A percentile compares a stretch with the other conserved stretches of the same genome.
Conservation (phyloP, 116 monocot genomes). For the Iris pallida region DNA sequence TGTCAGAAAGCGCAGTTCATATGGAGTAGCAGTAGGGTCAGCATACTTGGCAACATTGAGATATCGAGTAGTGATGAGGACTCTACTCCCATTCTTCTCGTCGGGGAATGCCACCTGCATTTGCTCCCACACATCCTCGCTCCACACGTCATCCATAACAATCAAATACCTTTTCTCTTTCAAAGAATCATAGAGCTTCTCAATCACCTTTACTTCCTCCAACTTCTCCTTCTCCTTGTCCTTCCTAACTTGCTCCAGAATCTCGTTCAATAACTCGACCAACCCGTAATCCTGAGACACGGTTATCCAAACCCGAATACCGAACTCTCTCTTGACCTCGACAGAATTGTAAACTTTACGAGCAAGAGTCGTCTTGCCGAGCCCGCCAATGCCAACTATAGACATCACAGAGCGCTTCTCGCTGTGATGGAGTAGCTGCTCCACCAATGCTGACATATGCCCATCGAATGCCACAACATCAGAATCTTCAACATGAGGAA, state of each 20-base stretch:
- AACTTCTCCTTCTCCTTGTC: not conserved
- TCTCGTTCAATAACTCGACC: not conserved
- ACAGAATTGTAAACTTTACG: not conserved
- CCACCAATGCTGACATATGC: not conserved
- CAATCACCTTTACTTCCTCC: not conserved
- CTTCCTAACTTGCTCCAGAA: not conserved
- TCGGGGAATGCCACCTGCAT: slow-evolving; percentile 13
- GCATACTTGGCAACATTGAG: slow-evolving; percentile 10
- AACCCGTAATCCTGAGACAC: not conserved
- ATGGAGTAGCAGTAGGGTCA: not conserved
- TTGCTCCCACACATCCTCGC: slow-evolving; percentile 4
- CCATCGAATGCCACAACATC: not conserved
- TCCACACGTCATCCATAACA: slow-evolving; percentile 39
- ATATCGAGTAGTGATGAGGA: slow-evolving; percentile 27
- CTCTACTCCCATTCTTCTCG: slow-evolving; percentile 22
- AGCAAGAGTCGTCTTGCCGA: slow-evolving; percentile 4
- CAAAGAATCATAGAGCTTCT: slow-evolving; percentile 6
- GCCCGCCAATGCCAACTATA: not conserved
- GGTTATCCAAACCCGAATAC: not conserved
- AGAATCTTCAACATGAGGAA: not conserved
- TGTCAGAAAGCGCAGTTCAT: slow-evolving; percentile 1
- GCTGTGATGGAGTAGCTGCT: not conserved
- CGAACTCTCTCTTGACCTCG: not conserved
- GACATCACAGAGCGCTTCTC: not conserved
- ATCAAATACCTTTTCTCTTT: slow-evolving; percentile 16